A percentile compares a stretch with the other conserved stretches of the same genome.
Conservation (phyloP, 2,329 filamentous ascomycete species). For the Phialophora chinensis region DNA sequence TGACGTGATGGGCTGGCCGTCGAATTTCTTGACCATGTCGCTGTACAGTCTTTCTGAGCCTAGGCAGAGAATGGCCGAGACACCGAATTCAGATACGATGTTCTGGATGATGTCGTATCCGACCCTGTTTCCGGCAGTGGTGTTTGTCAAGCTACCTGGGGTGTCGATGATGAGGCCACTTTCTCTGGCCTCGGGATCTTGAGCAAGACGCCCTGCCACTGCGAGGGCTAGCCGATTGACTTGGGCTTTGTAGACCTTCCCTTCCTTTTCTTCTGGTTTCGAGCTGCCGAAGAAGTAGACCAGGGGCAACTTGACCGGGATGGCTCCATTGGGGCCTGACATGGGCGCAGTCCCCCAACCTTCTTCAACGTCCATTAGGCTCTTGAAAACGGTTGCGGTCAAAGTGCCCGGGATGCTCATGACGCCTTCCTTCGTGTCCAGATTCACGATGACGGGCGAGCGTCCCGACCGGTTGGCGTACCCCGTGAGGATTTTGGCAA, state of each 20-base stretch:
- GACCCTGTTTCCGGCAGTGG: constrained; percentile 56
- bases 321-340: constrained; percentile 77
- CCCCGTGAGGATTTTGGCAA: constrained; percentile 76
- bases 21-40: constrained; percentile 74
- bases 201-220: constrained; percentile 75
- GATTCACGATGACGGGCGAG: constrained; percentile 81
- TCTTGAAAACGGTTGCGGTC: constrained; percentile 84
- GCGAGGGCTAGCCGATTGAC: constrained; percentile 78
- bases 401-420: constrained; percentile 79
- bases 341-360: constrained; percentile 91
- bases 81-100: constrained; percentile 72
- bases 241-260: constrained; percentile 73
- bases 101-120: constrained; percentile 81
- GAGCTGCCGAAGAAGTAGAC: constrained; percentile 80
- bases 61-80: constrained; percentile 81
- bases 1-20: constrained; percentile 56
- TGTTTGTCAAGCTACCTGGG: constrained; percentile 68
- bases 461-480: constrained; percentile 77
- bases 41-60: constrained; percentile 78
- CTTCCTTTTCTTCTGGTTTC: constrained; percentile 70
- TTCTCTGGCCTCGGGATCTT: constrained; percentile 72
- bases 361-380: constrained; percentile 84
- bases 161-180: constrained; percentile 88
- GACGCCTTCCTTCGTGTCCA: constrained; percentile 81
- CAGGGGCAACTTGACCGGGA: constrained; percentile 89